Percentiles rank a stretch among this genome's conserved stretches.
Evolutionary conservation across 257 asterid genomes (phyloP).

Genomic region (Plantago elongata): DNA sequence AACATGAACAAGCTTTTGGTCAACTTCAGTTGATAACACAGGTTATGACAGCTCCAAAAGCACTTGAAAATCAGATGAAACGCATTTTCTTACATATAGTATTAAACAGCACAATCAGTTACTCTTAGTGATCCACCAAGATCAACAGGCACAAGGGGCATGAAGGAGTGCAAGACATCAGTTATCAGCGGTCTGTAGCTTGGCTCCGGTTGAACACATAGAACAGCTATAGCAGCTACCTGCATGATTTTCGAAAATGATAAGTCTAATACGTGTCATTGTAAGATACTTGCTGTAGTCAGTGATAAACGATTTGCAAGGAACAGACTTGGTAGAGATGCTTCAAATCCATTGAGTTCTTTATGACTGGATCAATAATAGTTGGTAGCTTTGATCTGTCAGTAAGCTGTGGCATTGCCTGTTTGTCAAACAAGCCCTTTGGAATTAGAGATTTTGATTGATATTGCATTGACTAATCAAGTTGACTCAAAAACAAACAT

Average conservation of each 20-base stretch:
- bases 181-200: slow-evolving; percentile 92
- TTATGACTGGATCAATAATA: slow-evolving; percentile 72
- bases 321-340: slow-evolving; percentile 79
- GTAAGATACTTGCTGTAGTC: background rate
- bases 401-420: slow-evolving; percentile 97
- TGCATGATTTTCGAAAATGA: slow-evolving; percentile 14
- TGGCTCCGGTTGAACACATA: slow-evolving; percentile 94
- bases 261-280: background rate
- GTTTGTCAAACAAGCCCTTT: slow-evolving; percentile 23
- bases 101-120: slow-evolving; percentile 35
- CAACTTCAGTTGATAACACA: slow-evolving; percentile 13
- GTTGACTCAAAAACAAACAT: background rate
- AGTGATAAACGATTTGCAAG: background rate
- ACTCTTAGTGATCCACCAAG: slow-evolving; percentile 80
- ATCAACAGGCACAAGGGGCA: slow-evolving; percentile 89
- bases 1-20: slow-evolving; percentile 18
- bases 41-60: slow-evolving; percentile 13
- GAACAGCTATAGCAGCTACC: slow-evolving; percentile 98
- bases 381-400: slow-evolving; percentile 87
- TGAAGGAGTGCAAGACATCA: slow-evolving; percentile 88
- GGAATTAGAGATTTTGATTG: slow-evolving; percentile 7
- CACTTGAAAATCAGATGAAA: slow-evolving; percentile 7
- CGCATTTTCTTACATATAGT: slow-evolving; percentile 23
- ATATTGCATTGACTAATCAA: background rate
- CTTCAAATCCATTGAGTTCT: slow-evolving; percentile 78